These are phyloP conservation scores for Pichia sp. DNA, from an alignment of 1,139 yeast genomes.

Conservation along the genomic window DNA sequence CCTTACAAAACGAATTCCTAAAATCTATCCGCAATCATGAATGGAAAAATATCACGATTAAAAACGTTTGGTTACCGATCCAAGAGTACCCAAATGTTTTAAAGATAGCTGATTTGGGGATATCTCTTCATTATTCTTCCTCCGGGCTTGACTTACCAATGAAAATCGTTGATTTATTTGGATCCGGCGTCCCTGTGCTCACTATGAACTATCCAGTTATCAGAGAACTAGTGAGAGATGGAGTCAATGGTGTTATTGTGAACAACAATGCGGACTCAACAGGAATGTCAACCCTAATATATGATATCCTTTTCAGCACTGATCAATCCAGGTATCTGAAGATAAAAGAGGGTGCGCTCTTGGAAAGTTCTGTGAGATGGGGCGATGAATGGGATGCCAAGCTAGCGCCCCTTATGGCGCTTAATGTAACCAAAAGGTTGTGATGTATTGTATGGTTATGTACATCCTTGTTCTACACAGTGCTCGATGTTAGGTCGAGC, in stretches of 20 bases:
- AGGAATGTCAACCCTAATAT: constrained; percentile 47
- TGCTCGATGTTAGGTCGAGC: too few relatives aligned
- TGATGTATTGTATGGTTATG: neutral
- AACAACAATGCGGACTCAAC: constrained; percentile 29
- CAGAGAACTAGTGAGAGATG: constrained; percentile 47
- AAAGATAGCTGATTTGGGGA: constrained; percentile 76
- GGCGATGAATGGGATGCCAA: constrained; percentile 57
- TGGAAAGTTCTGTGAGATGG: constrained; percentile 69
- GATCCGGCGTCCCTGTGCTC: constrained; percentile 90
- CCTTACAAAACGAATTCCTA: constrained; percentile 49
- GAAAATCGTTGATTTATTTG: constrained; percentile 96
- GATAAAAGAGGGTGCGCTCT: constrained; percentile 61
- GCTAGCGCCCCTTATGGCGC: constrained; percentile 9
- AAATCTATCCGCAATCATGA: constrained; percentile 38
- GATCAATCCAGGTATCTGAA: constrained; percentile 19
- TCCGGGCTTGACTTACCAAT: constrained; percentile 94
- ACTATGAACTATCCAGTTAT: constrained; percentile 72
- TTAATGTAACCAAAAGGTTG: constrained; percentile 1
- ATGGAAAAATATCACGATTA: constrained; percentile 41
- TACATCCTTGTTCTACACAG: too few relatives aligned
- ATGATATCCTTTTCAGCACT: constrained; percentile 33
- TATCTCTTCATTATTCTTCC: constrained; percentile 85
- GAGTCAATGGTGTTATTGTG: constrained; percentile 39
- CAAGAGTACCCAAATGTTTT: constrained; percentile 77
- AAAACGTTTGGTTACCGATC: constrained; percentile 67